These are phyloP conservation scores for Wickerhamomyces rabaulensis DNA, from an alignment of 805 yeast genomes.

Conservation along the genomic window DNA sequence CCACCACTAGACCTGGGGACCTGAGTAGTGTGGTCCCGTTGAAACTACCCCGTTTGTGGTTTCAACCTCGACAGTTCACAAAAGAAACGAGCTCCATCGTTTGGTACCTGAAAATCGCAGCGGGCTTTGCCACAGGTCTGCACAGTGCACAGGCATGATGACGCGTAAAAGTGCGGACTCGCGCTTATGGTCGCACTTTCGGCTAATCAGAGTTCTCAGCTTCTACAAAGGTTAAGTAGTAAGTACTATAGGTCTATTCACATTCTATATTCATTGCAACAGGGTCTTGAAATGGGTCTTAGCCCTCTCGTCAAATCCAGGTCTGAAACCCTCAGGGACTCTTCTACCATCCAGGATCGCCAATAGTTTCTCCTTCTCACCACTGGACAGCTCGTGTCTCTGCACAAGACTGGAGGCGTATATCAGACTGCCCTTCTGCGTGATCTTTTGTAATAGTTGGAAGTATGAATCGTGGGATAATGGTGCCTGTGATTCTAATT, in stretches of 20 bases:
- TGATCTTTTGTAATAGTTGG: background rate
- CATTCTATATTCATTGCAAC: background rate
- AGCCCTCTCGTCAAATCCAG: background rate
- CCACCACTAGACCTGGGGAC: too few relatives aligned
- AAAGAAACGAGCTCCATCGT: too few relatives aligned
- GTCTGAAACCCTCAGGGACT: background rate
- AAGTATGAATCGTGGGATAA: background rate
- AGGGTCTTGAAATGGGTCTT: background rate
- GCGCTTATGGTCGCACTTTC: too few relatives aligned
- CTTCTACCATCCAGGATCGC: background rate
- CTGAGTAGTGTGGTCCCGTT: too few relatives aligned
- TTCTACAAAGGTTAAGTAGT: too few relatives aligned
- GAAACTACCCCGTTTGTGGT: too few relatives aligned
- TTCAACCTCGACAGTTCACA: too few relatives aligned
- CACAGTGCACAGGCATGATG: too few relatives aligned
- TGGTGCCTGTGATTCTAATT: background rate
- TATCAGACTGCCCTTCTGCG: background rate
- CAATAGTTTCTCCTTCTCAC: background rate
- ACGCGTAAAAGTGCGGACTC: too few relatives aligned
- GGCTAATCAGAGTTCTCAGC: too few relatives aligned
- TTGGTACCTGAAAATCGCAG: too few relatives aligned
- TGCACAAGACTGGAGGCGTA: background rate
- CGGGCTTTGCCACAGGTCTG: too few relatives aligned
- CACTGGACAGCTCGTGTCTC: background rate
- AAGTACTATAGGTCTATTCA: background rate